Conservation (phyloP, 2,329 filamentous ascomycete genomes). For the Fusarium armeniacum region DNA sequence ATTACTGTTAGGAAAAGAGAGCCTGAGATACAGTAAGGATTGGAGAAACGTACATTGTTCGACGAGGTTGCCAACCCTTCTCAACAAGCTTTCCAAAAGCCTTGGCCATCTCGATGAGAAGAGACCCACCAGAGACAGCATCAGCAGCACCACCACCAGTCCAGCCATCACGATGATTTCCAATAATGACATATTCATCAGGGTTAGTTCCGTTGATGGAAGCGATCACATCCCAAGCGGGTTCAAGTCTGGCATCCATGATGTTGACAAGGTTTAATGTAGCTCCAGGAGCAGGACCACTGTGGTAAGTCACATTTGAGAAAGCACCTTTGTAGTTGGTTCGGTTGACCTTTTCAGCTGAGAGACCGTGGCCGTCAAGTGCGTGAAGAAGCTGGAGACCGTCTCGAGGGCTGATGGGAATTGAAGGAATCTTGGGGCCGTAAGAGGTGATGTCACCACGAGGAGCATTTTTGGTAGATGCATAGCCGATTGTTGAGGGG, state of each 20-base stretch:
- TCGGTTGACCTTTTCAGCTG: constrained; percentile 17
- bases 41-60: constrained; percentile 61
- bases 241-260: constrained; percentile 35
- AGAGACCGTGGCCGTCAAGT: constrained; percentile 21
- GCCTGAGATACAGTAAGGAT: too few relatives aligned
- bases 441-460: constrained; percentile 32
- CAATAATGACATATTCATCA: constrained; percentile 61
- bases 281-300: constrained; percentile 31
- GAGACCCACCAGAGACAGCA: constrained; percentile 64
- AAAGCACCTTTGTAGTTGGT: constrained; percentile 39
- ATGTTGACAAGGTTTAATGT: constrained; percentile 21
- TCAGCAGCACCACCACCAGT: constrained; percentile 66
- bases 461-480: constrained; percentile 36
- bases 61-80: constrained; percentile 65
- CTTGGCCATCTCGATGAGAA: constrained; percentile 64
- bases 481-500: constrained; percentile 42
- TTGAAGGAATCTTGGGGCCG: constrained; percentile 34
- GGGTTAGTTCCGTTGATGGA: constrained; percentile 58
- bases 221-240: constrained; percentile 55
- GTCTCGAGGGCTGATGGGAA: constrained; percentile 35
- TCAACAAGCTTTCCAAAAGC: constrained; percentile 62
- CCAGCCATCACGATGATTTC: constrained; percentile 69
- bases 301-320: constrained; percentile 33
- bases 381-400: constrained; percentile 28
- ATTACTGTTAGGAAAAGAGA: too few relatives aligned